These are phyloP conservation scores for Phytophthora palmivora DNA, from an alignment of 352 stramenopile species.

Conservation along the genomic window DNA sequence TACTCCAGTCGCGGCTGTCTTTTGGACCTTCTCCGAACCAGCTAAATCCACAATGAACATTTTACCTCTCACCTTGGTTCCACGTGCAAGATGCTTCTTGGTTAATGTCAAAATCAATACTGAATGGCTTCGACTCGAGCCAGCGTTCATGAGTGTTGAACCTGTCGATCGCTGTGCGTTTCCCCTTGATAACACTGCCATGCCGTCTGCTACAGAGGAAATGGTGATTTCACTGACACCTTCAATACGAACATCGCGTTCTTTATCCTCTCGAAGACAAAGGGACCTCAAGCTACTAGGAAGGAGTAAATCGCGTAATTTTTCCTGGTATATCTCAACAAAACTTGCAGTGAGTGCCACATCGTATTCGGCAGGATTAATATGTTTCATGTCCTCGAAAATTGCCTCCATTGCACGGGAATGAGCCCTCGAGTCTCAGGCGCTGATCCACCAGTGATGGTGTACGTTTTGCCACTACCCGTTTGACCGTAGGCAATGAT, in stretches of 20 bases:
- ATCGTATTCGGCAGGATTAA: slow-evolving; percentile 32
- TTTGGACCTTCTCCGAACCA: slow-evolving; percentile 71
- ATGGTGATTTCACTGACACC: slow-evolving; percentile 58
- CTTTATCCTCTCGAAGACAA: slow-evolving; percentile 56
- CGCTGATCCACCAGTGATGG: slow-evolving; percentile 42
- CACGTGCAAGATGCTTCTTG: slow-evolving; percentile 23
- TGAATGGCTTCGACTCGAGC: slow-evolving; percentile 75
- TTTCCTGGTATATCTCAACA: slow-evolving; percentile 81
- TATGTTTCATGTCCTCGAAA: slow-evolving; percentile 28
- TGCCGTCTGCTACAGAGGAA: slow-evolving; percentile 31
- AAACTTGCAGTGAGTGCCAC: slow-evolving; percentile 57
- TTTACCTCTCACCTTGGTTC: slow-evolving; percentile 25
- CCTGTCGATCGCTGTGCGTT: slow-evolving; percentile 49
- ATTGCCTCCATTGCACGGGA: slow-evolving; percentile 50
- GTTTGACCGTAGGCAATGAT: slow-evolving; percentile 80
- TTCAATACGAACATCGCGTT: slow-evolving; percentile 51
- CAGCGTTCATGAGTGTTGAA: slow-evolving; percentile 59
- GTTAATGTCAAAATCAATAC: slow-evolving; percentile 68
- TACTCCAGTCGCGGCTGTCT: slow-evolving; percentile 53
- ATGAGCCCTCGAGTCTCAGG: slow-evolving; percentile 41
- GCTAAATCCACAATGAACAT: slow-evolving; percentile 76
- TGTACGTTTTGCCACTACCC: slow-evolving; percentile 75
- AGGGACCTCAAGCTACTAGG: slow-evolving; percentile 38
- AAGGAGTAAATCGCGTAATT: slow-evolving; percentile 61
- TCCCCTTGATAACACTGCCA: slow-evolving; percentile 48